Percentiles rank a stretch among this genome's conserved stretches.
These are phyloP conservation scores for Phytophthora sojae DNA, from an alignment of 352 stramenopile species.

Conservation along the genomic window DNA sequence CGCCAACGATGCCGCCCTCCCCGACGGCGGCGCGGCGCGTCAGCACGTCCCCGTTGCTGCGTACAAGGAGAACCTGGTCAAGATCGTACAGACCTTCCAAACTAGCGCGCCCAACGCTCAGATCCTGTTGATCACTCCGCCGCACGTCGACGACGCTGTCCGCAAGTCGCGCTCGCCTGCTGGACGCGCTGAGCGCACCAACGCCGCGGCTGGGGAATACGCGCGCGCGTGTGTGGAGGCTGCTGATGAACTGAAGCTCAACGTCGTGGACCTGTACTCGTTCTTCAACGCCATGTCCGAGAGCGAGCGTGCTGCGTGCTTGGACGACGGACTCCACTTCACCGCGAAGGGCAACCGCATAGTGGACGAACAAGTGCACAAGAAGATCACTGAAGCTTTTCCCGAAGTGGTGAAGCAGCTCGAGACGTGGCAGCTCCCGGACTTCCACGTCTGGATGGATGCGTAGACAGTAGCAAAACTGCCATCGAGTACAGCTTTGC, in stretches of 20 bases:
- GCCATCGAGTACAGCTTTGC: not conserved
- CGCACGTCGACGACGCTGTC: constrained; percentile 53
- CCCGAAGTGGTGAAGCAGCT: constrained; percentile 36
- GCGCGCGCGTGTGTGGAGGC: constrained; percentile 53
- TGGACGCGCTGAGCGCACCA: constrained; percentile 49
- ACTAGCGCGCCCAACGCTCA: constrained; percentile 30
- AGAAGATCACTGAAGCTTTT: constrained; percentile 40
- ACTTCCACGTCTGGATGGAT: constrained; percentile 42
- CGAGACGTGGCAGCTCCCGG: constrained; percentile 43
- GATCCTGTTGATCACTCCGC: constrained; percentile 67
- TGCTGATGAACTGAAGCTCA: constrained; percentile 31
- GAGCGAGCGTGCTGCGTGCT: constrained; percentile 36
- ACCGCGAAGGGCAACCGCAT: constrained; percentile 54
- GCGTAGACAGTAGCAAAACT: constrained; percentile 9
- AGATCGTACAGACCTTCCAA: constrained; percentile 37
- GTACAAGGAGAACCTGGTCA: constrained; percentile 52
- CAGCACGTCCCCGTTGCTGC: constrained; percentile 61
- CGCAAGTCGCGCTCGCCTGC: constrained; percentile 20
- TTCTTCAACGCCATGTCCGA: constrained; percentile 53
- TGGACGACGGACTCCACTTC: constrained; percentile 70
- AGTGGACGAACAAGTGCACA: constrained; percentile 48
- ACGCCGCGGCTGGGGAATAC: constrained; percentile 49
- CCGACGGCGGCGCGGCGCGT: constrained; percentile 14
- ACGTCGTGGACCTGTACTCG: constrained; percentile 54
- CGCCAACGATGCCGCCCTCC: constrained; percentile 70